Evolutionary conservation across 2,329 filamentous ascomycete genomes (phyloP).

Genomic region (Xylaria sp.): DNA sequence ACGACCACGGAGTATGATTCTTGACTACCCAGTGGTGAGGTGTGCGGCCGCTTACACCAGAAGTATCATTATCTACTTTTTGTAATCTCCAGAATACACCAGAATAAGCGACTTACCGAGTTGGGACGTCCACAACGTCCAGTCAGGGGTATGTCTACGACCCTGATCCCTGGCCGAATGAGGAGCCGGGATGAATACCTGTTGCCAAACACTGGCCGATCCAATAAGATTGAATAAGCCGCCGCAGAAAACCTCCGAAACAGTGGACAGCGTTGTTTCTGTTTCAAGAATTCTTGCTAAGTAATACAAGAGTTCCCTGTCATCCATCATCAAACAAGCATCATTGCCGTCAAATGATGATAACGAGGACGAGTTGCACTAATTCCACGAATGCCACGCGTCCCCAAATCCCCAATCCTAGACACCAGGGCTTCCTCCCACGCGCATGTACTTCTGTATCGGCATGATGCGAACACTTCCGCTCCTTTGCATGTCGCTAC

Average conservation of each 20-base stretch:
- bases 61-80: neutral
- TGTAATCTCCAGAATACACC: conserved; percentile 2
- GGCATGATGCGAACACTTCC: conserved; percentile 35
- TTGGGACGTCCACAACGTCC: conserved; percentile 13
- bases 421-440: neutral
- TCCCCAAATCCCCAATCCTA: conserved; percentile 5
- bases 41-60: neutral
- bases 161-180: conserved; percentile 6
- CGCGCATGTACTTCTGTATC: neutral
- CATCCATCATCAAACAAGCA: neutral
- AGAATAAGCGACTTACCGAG: conserved; percentile 23
- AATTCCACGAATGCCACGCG: conserved; percentile 26
- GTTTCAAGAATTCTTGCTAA: conserved; percentile 34
- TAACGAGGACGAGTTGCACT: conserved; percentile 2
- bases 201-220: conserved; percentile 8
- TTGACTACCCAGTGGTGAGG: neutral
- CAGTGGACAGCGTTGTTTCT: conserved; percentile 28
- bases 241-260: conserved; percentile 29
- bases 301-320: conserved; percentile 6
- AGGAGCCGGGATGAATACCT: conserved; percentile 21
- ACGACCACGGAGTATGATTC: neutral
- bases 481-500: conserved; percentile 26
- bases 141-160: conserved; percentile 24
- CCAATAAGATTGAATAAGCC: conserved; percentile 25
- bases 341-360: neutral